Base-by-base conservation (phyloP, 2,329 filamentous ascomycete species). In the Emmonsia crescens region DNA sequence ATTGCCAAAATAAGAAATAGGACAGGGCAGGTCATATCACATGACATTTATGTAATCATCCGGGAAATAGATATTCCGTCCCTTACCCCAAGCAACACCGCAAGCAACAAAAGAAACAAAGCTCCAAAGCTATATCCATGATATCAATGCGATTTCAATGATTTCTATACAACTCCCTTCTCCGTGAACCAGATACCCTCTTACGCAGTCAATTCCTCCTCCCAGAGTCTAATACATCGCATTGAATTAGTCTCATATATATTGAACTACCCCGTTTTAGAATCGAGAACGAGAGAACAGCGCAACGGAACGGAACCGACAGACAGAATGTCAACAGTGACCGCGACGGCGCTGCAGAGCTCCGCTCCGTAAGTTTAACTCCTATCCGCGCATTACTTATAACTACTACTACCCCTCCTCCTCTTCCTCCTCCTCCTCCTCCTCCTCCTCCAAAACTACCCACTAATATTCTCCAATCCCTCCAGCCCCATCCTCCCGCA, bases 321-420 rank as follows among this genome's bases (percentile, higher is more conserved):
- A 19, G 29, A 10, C 19, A 56, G 19, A 38, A 96, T 96, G 91
- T 92, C 91, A 62, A 94, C 91, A 24, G 88, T 94, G 71, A 89
- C 90, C n/a, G 78, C 83, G 46, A 83, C 83, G 48, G 85, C 87
- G 66, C 83, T 91, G 57, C 88, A 93, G 75, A 92, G 89, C 76
- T 88, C 85, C 61, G 83, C 87, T 66, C 86, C 88, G 76, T 84
- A 73, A 66, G 80, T n/a, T 40, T 56, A 27, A 36, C 8, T 5
- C 19, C 29, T 21, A 33, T 5, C 19, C 42, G 19, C 21, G 21
- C 21, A 46, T 24, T 46, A 14, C 9, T 5, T 5, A 16, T 24
- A 8, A 46, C 12, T 4, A 19, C 42, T 24, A 10, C 46, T 2
- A 24, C 9, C 9, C 3, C 46, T 8, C 10, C 3, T 3, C 10